Base-by-base conservation (phyloP, 768 basidiomycete genomes). In the Gloeophyllum trabeum region DNA sequence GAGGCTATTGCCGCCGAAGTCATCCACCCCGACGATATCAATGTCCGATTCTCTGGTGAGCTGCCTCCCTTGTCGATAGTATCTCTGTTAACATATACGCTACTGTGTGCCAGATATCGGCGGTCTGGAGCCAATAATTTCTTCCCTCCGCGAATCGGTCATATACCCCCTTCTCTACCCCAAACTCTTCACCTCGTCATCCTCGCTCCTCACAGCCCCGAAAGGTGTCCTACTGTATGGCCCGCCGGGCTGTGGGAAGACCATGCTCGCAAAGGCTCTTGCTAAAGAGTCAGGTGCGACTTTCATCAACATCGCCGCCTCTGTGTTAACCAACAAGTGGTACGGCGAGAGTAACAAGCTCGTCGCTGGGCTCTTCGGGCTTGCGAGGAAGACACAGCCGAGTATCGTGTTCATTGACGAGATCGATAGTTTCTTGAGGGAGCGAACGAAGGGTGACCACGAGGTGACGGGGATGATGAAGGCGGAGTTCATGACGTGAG, bases 401-500 rank as follows among this genome's bases (percentile, higher is more conserved):
- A 75, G 81, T 44, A 98, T 99, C 56, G 93, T 99, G 50, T 99
- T 99, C 61, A 96, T 98, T 54, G 94, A 99, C 57, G 96, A 98
- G 62, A 97, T 99, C 50, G 94, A 99, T 54, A 89, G 87, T 1
- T 90, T 99, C 60, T 63, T 99, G 58, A 70, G 93, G 42, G 88
- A 94, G 57, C 70, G 96, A 46, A 79, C 80, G 21, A 75, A 77
- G 43, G 81, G 82, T 6, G 94, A 98, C 54, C 96, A 99, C 57
- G 96, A 99, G 54, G 94, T 91, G 40, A 98, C 92, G 25, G 92
- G 83, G 4, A 97, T 97, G 91, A 93, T 97, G 76, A 96, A 97
- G 61, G 92, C 92, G 0, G 87, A 91, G 54, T 89, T 89, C 52
- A 89, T 90, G 86, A 89, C 84, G 84, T 87, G 56, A 45, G 81